These are phyloP conservation scores for Hanseniaspora gamundiae DNA, from an alignment of 1,139 yeast species.

Conservation along the genomic window DNA sequence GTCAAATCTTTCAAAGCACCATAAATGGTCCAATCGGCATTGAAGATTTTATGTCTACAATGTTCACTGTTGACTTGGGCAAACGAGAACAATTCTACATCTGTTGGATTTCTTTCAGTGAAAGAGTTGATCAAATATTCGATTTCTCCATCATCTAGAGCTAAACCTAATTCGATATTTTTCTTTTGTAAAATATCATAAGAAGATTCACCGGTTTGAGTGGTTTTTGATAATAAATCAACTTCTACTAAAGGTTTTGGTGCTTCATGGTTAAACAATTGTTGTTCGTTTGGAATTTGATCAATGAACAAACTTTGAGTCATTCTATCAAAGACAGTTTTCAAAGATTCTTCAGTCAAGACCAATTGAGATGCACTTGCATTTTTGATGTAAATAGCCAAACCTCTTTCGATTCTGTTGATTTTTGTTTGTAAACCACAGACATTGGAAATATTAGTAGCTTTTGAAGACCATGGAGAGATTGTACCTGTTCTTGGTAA, in stretches of 20 bases:
- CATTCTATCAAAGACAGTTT: slow-evolving; percentile 86
- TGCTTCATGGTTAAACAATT: slow-evolving; percentile 62
- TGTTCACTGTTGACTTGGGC: slow-evolving; percentile 99
- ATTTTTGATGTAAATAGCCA: slow-evolving; percentile 58
- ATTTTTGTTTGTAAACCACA: slow-evolving; percentile 68
- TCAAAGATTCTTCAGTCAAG: slow-evolving; percentile 42
- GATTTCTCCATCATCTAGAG: slow-evolving; percentile 86
- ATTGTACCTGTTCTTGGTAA: slow-evolving; percentile 93
- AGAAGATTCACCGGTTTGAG: slow-evolving; percentile 12
- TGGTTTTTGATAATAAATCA: slow-evolving; percentile 36
- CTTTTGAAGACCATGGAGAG: slow-evolving; percentile 99
- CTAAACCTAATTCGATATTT: slow-evolving; percentile 77
- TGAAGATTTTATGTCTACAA: slow-evolving; percentile 97
- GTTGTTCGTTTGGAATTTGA: slow-evolving; percentile 49
- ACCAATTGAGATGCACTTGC: slow-evolving; percentile 57
- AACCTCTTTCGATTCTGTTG: slow-evolving; percentile 84
- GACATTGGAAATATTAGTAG: slow-evolving; percentile 83
- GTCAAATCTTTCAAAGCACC: slow-evolving; percentile 61
- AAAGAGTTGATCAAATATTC: slow-evolving; percentile 78
- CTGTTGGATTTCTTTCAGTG: slow-evolving; percentile 83
- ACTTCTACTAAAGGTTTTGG: slow-evolving; percentile 82
- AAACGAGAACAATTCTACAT: slow-evolving; percentile 96
- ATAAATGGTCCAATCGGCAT: slow-evolving; percentile 97
- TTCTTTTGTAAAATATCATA: slow-evolving; percentile 53
- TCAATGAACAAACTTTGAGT: slow-evolving; percentile 61